Conservation (phyloP, 139 green algal genomes). For the Tetradesmus obliquus region DNA sequence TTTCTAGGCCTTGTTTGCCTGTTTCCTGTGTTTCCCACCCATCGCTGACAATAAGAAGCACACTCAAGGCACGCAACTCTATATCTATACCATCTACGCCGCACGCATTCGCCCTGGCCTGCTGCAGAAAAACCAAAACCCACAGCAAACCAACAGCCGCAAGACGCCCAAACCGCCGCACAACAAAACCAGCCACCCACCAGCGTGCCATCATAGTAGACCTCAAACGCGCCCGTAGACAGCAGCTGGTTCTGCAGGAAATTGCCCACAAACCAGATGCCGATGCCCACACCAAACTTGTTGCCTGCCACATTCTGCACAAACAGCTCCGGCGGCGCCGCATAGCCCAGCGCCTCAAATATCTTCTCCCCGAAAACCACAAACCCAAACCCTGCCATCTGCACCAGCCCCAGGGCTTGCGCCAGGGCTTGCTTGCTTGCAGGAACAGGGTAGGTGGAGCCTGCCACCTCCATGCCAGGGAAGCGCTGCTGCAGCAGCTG, state of each 20-base stretch:
- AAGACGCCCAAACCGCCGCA: too few species aligned
- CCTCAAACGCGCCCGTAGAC: constrained; percentile 80
- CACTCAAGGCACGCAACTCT: too few species aligned
- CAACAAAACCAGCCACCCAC: constrained; percentile 45
- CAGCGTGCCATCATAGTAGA: constrained; percentile 72
- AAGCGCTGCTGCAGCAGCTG: constrained; percentile 65
- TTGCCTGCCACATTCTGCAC: constrained; percentile 43
- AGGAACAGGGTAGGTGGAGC: constrained; percentile 64
- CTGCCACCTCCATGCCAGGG: constrained; percentile 60
- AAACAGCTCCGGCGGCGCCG: constrained; percentile 34
- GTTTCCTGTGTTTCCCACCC: too few species aligned
- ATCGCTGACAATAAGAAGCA: too few species aligned
- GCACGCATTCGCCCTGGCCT: too few species aligned
- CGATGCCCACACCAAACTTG: constrained; percentile 47
- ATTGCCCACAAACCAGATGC: constrained; percentile 77
- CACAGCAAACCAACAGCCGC: too few species aligned
- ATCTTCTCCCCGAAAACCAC: constrained; percentile 60
- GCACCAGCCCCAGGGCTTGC: constrained; percentile 40
- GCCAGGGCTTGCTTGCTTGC: constrained; percentile 50
- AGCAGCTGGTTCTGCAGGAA: constrained; percentile 63
- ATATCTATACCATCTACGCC: too few species aligned
- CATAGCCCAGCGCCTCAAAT: constrained; percentile 32
- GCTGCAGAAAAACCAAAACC: too few species aligned
- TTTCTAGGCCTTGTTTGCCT: too few species aligned
- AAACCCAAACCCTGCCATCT: constrained; percentile 62